Base-by-base conservation (phyloP, 2,329 filamentous ascomycete genomes). In the Alternaria solani region DNA sequence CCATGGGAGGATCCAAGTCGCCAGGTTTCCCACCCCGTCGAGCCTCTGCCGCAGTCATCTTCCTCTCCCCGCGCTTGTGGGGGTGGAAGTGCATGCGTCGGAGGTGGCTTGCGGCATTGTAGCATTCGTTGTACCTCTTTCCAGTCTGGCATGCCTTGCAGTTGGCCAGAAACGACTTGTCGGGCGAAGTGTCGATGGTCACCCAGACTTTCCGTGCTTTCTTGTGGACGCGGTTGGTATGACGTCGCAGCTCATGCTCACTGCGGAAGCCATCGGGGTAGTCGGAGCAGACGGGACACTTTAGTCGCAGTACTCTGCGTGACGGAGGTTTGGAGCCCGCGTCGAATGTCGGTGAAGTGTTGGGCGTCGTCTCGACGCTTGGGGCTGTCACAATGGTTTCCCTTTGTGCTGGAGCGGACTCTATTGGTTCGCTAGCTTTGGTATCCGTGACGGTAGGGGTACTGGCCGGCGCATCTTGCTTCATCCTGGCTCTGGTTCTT, bases 51-150 rank as follows among this genome's bases (percentile, higher is more conserved):
- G 86, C 86, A 23, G 83, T 84, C 71, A 81, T 81, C 56, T 86
- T 82, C 16, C 86, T 85, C 61, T 78, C 76, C 34, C 76, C 75
- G 32, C 85, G 83, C 69, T 87, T 86, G 67, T 86, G 85, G 0
- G 87, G 89, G 73, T 91, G 92, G 82, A 97, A 98, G 75, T 98
- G 94, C 9, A 91, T 91, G 51, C 94, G 88, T 32, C 94, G 87
- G 23, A 98, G 85, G 76, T 98, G 94, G 3, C 93, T 94, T 0
- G 93, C 93, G 0, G 93, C 94, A 71, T 97, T 97, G 79, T 98
- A 97, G 80, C 97, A 95, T 32, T 91, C 92, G 12, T 91, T 91
- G 70, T 98, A 98, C 66, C 86, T 86, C 82, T 97, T 97, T 54
- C 85, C 82, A 18, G 85, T 85, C 51, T 85, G 86, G 77, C 94